These are phyloP conservation scores for Garcia nutans DNA, from an alignment of 345 rosid genomes.

Conservation along the genomic window DNA sequence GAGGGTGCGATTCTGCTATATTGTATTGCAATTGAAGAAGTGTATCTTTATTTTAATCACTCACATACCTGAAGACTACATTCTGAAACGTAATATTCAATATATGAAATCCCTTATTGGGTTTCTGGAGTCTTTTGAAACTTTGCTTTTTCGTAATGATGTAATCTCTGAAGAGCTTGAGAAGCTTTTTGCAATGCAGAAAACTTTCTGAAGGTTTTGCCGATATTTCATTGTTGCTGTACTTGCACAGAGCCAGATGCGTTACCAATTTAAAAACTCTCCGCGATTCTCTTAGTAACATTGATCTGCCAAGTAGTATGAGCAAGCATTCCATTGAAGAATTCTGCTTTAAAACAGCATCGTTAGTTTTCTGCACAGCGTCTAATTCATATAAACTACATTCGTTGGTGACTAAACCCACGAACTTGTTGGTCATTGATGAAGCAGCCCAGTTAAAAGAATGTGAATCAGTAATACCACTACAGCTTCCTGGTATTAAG, in stretches of 20 bases:
- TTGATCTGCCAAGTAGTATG: slow-evolving; percentile 27
- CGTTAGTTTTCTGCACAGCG: slow-evolving; percentile 45
- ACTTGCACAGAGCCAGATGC: slow-evolving; percentile 28
- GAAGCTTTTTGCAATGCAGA: slow-evolving; percentile 24
- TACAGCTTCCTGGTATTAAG: slow-evolving; percentile 40
- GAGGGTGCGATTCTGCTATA: slow-evolving; percentile 17
- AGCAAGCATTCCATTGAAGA: not conserved
- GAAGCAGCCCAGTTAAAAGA: slow-evolving; percentile 69
- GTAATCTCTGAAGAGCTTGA: slow-evolving; percentile 27
- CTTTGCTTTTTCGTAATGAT: slow-evolving; percentile 14
- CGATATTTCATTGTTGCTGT: not conserved
- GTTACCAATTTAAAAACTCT: slow-evolving; percentile 21
- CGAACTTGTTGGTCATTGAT: slow-evolving; percentile 47
- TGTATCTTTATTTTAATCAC: slow-evolving; percentile 29
- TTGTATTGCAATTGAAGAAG: slow-evolving; percentile 14
- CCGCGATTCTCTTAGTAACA: slow-evolving; percentile 11
- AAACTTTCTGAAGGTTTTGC: not conserved
- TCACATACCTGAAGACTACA: slow-evolving; percentile 29
- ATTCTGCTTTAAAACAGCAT: slow-evolving; percentile 41
- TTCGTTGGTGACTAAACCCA: slow-evolving; percentile 22
- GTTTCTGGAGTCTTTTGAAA: slow-evolving; percentile 27
- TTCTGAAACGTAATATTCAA: slow-evolving; percentile 22
- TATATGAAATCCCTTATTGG: slow-evolving; percentile 10
- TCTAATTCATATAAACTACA: slow-evolving; percentile 38
- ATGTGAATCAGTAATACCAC: slow-evolving; percentile 52